phyloP scores from a whole-genome alignment of 257 asterid species.

The Solanum neorickii region DNA sequence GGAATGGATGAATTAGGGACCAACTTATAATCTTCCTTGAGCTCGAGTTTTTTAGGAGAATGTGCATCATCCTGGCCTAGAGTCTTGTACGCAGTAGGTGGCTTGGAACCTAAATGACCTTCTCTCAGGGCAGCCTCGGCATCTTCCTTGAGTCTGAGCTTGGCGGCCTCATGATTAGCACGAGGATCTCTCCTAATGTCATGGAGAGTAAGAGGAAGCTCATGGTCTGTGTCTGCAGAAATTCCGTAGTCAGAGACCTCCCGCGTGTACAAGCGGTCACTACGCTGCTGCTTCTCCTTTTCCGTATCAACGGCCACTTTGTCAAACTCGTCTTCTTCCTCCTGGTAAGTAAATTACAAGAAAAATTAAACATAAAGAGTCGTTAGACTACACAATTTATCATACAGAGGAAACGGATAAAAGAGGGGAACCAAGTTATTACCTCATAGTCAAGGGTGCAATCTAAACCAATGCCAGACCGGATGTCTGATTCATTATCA shows the following conservation, averaged over 20 bases:
- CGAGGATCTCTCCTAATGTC: conserved; percentile 52
- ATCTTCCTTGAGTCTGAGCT: conserved; percentile 66
- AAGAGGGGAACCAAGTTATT: neutral
- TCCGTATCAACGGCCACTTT: conserved; percentile 60
- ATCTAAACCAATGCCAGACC: conserved; percentile 69
- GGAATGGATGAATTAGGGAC: conserved; percentile 29
- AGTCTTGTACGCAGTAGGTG: neutral
- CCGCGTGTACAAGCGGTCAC: conserved; percentile 42
- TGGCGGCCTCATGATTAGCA: conserved; percentile 75
- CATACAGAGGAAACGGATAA: neutral
- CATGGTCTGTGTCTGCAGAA: conserved; percentile 21
- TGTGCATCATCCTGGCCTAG: neutral
- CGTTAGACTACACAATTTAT: neutral
- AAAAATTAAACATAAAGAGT: neutral
- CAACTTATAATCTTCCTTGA: neutral
- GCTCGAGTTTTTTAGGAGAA: neutral
- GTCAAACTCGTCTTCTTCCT: conserved; percentile 85
- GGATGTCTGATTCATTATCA: conserved; percentile 35
- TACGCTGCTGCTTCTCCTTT: conserved; percentile 2
- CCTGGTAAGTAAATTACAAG: conserved; percentile 26
- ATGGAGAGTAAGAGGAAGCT: conserved; percentile 39
- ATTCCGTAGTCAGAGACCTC: conserved; percentile 34
- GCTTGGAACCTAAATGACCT: conserved; percentile 13
- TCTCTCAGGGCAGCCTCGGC: conserved; percentile 47
- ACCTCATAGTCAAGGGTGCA: conserved; percentile 88